Percentiles rank a stretch among this genome's conserved stretches.
These are phyloP conservation scores for Bryum argenteum DNA, from an alignment of 225 moss, liverwort and hornwort genomes.

Conservation along the genomic window DNA sequence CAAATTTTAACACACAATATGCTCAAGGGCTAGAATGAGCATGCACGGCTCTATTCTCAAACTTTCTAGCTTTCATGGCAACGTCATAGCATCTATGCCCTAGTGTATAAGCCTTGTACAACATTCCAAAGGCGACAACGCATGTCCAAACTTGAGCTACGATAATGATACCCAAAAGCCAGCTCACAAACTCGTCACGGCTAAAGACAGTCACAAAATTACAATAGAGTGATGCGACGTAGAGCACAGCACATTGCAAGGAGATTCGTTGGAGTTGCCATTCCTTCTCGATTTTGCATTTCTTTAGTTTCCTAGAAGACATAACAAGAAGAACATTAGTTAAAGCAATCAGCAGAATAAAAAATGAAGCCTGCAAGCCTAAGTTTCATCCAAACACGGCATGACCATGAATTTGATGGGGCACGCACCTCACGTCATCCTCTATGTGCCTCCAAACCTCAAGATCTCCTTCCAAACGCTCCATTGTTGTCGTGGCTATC, in stretches of 20 bases:
- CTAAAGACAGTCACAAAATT: neutral
- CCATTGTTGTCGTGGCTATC: neutral
- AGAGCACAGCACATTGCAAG: slow-evolving; percentile 14
- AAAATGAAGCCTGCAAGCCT: no score
- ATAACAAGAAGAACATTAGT: no score
- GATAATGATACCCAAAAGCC: slow-evolving; percentile 27
- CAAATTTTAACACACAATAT: no score
- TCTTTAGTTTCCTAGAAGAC: neutral
- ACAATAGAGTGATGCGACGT: neutral
- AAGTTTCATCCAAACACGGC: no score
- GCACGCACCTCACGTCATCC: no score
- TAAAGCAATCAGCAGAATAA: no score
- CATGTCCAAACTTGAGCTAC: slow-evolving; percentile 30
- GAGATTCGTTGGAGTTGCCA: slow-evolving; percentile 31
- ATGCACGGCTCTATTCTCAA: neutral
- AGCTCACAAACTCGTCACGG: slow-evolving; percentile 7
- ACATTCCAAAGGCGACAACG: slow-evolving; percentile 9
- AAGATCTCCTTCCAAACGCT: neutral
- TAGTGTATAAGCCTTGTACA: slow-evolving; percentile 5
- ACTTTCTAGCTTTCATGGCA: neutral
- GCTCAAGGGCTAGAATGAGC: no score
- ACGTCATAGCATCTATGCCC: neutral
- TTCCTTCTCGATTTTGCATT: slow-evolving; percentile 8
- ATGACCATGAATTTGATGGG: no score
- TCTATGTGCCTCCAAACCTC: no score